Evolutionary conservation across 2,329 filamentous ascomycete species (phyloP), one percentile per base, ranked within the genome.

Genomic region (Tricladium varicosporioides): DNA sequence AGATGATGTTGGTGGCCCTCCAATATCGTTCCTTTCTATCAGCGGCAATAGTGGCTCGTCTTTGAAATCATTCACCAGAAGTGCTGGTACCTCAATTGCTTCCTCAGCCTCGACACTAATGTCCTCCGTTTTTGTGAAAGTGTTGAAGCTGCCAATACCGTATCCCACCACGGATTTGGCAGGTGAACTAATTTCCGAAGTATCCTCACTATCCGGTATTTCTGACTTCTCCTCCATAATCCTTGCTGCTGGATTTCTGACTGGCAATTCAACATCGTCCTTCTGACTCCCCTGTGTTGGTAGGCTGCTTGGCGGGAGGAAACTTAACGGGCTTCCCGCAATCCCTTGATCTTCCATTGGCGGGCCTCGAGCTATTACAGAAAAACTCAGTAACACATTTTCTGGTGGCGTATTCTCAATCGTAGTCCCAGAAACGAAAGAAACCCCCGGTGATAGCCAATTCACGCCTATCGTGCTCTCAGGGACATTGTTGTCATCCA

Each of bases 161-260:
- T 2, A 11, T n/a, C 36, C 36, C 36, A 13, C 36, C 9, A 10
- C 36, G 8, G 31, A 16, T 5, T 14, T 40, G 7, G 19, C 18
- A 19, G 45, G 31, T 19, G 33, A 40, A 10, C 36, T 51, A 9
- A 15, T 36, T 19, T 54, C 51, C 3, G 42, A 51, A 16, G 40
- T 33, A 8, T 48, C 53, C 18, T 61, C 56, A 47, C 51, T 54
- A 32, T 61, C 59, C 11, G 56, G 56, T 43, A 59, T 59, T 45
- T 61, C 59, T 22, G 33, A 50, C 27, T 31, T 55, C 15, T 36
- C 22, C 11, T 4, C 32, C 31, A 32, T 51, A 22, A 51, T 19
- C 9, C 48, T 33, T 8, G 13, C 27, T 11, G 18, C 11, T 45
- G 45, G 40, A 48, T 15, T 44, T 10, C 52, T 5, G 7, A 15